Conservation (phyloP, 495 filamentous ascomycete genomes). For the Cercophora sp. region DNA sequence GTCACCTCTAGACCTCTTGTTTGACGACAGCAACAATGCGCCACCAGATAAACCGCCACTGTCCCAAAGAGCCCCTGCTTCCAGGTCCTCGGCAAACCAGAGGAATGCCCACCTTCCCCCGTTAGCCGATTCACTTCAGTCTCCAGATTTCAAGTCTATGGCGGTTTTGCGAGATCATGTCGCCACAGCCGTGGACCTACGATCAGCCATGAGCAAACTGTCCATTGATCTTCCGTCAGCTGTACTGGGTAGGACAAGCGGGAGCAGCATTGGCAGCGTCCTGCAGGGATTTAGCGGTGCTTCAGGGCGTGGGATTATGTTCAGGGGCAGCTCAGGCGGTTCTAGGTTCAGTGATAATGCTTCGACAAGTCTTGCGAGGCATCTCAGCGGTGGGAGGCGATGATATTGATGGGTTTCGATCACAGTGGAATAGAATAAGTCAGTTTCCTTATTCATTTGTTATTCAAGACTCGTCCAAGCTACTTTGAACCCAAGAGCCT, state of each 20-base stretch:
- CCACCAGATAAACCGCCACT: neutral
- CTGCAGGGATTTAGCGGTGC: neutral
- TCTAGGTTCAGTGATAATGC: neutral
- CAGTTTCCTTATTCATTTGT: too few relatives aligned
- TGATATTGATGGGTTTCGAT: too few relatives aligned
- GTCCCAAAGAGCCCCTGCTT: neutral
- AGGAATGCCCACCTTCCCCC: neutral
- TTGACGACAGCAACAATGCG: neutral
- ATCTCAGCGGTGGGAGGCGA: neutral
- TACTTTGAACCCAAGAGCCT: too few relatives aligned
- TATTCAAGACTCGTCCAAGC: too few relatives aligned
- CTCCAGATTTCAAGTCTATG: slow-evolving; percentile 2
- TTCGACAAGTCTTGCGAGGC: neutral
- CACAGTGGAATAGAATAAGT: too few relatives aligned
- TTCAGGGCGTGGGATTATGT: neutral
- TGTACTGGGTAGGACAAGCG: neutral
- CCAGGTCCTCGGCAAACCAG: neutral
- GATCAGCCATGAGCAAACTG: neutral
- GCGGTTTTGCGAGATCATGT: neutral
- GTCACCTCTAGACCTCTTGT: neutral
- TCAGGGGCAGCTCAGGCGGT: neutral
- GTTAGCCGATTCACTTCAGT: neutral
- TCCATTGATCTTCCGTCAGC: slow-evolving; percentile 2
- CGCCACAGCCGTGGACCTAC: neutral
- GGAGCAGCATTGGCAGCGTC: slow-evolving; percentile 1